phyloP scores from a whole-genome alignment of 495 filamentous ascomycete species.

The Tuber calosporum region DNA sequence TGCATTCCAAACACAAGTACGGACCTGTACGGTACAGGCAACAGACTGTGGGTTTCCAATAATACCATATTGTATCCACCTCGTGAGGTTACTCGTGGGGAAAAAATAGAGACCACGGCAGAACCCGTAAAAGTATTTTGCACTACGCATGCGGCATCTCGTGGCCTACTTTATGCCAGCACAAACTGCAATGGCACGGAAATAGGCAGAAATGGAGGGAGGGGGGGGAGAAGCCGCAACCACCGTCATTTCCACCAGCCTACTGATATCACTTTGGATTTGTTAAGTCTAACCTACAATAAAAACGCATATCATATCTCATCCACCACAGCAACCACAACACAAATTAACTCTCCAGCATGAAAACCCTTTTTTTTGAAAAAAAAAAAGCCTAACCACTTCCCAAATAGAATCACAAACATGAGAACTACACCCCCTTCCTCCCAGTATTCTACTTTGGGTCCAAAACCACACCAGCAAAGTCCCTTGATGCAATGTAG shows the following conservation, averaged over 20 bases:
- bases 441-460: constrained; percentile 19
- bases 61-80: neutral
- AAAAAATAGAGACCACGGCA: neutral
- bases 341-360: constrained; percentile 1
- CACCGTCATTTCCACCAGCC: constrained; percentile 14
- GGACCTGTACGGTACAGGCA: neutral
- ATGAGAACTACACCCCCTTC: neutral
- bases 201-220: neutral
- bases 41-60: neutral
- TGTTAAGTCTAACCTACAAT: constrained; percentile 4
- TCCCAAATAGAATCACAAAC: constrained; percentile 13
- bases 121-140: neutral
- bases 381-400: constrained; percentile 7
- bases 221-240: constrained; percentile 1
- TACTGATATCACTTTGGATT: neutral
- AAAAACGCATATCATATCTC: constrained; percentile 17
- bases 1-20: neutral
- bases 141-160: neutral
- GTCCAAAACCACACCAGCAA: constrained; percentile 78
- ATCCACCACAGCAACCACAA: constrained; percentile 4
- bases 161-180: neutral
- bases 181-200: constrained; percentile 7
- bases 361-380: constrained; percentile 8
- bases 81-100: neutral
- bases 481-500: constrained; percentile 82